Percentiles rank a stretch among this genome's conserved stretches.
These are phyloP conservation scores for Karstenula rhodostoma DNA, from an alignment of 2,329 filamentous ascomycete genomes.

Conservation along the genomic window DNA sequence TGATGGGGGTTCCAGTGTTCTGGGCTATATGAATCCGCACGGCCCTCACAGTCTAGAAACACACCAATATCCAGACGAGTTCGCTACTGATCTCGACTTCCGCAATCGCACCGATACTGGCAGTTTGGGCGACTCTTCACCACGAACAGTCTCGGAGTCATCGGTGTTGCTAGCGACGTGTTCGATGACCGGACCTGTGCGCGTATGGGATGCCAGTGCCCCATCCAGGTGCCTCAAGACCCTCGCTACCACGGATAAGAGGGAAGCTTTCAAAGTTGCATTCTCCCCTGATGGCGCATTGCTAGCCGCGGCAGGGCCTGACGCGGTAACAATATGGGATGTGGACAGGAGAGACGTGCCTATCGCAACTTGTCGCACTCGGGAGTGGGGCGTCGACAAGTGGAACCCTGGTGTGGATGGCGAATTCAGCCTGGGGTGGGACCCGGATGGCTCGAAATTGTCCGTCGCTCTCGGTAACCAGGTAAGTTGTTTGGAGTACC, in stretches of 20 bases:
- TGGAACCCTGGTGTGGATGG: conserved; percentile 45
- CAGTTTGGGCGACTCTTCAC: conserved; percentile 12
- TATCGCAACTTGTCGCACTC: conserved; percentile 46
- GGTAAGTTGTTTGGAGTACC: conserved; percentile 28
- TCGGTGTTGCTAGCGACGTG: conserved; percentile 50
- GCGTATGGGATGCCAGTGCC: conserved; percentile 52
- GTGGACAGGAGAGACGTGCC: conserved; percentile 44
- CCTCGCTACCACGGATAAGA: conserved; percentile 41
- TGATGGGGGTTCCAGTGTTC: conserved; percentile 33
- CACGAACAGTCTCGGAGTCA: conserved; percentile 22
- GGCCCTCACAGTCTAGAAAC: conserved; percentile 43
- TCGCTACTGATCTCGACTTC: conserved; percentile 53
- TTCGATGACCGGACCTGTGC: conserved; percentile 50
- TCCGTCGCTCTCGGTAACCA: conserved; percentile 50
- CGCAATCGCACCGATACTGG: conserved; percentile 33
- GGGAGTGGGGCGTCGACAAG: conserved; percentile 33
- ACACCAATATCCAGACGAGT: conserved; percentile 44
- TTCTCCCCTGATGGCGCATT: conserved; percentile 55
- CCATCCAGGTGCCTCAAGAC: conserved; percentile 43
- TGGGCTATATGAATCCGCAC: conserved; percentile 48
- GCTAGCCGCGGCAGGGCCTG: conserved; percentile 54
- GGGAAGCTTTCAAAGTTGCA: conserved; percentile 51
- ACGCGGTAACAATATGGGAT: conserved; percentile 57
- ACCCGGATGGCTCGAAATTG: conserved; percentile 48
- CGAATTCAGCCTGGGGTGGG: conserved; percentile 50